These are phyloP conservation scores for Podochytrium sp. DNA, from an alignment of 192 early-diverging fungal species.

Conservation along the genomic window DNA sequence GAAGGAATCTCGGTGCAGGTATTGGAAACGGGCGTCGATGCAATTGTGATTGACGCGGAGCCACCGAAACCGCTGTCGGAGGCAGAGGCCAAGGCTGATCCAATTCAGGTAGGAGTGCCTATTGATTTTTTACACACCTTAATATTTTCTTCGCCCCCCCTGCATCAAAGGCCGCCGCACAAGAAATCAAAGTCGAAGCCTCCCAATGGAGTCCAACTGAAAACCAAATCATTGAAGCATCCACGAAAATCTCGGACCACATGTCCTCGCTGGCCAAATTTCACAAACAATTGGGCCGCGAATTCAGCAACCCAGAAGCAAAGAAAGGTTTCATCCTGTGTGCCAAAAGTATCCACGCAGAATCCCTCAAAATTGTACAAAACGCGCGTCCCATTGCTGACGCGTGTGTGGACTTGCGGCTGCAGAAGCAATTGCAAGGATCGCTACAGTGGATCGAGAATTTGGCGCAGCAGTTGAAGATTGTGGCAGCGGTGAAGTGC, in stretches of 20 bases:
- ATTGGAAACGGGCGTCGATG: constrained; percentile 27
- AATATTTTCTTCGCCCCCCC: neutral
- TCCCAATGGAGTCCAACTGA: constrained; percentile 46
- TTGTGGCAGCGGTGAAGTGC: constrained; percentile 58
- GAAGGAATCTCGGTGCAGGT: constrained; percentile 35
- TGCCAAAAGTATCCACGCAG: constrained; percentile 44
- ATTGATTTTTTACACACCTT: neutral
- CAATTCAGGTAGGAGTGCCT: constrained; percentile 46
- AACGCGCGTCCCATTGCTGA: constrained; percentile 36
- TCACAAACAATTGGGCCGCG: constrained; percentile 32
- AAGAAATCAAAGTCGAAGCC: constrained; percentile 57
- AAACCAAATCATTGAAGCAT: constrained; percentile 49
- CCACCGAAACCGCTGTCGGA: constrained; percentile 46
- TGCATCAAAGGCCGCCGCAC: constrained; percentile 47
- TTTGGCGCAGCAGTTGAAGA: constrained; percentile 56
- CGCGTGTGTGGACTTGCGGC: constrained; percentile 45
- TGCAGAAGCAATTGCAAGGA: constrained; percentile 30
- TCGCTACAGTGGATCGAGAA: constrained; percentile 43
- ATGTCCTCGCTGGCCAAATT: constrained; percentile 39
- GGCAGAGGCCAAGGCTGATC: constrained; percentile 49
- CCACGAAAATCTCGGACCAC: constrained; percentile 39
- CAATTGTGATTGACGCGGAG: constrained; percentile 49
- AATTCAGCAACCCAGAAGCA: neutral
- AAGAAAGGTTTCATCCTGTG: constrained; percentile 49
- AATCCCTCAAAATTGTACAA: constrained; percentile 29